Conservation (phyloP, 257 asterid species). For the Solanum habrochaites region DNA sequence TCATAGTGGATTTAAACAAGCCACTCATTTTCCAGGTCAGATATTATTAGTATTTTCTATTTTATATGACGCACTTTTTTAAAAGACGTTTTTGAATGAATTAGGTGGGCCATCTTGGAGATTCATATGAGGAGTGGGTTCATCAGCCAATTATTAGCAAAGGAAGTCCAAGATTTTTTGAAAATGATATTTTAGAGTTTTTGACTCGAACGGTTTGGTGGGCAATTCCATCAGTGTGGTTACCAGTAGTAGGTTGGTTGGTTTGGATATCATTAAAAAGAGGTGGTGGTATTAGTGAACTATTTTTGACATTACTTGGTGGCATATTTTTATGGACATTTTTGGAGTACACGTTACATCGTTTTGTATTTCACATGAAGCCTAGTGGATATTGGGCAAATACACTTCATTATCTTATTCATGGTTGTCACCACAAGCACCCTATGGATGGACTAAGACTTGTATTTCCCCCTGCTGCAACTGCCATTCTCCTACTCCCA, state of each 20-base stretch:
- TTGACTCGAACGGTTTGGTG: slow-evolving; percentile 73
- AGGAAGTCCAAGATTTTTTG: slow-evolving; percentile 85
- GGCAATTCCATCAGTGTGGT: slow-evolving; percentile 76
- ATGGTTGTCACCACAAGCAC: slow-evolving; percentile 45
- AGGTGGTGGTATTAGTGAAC: slow-evolving; percentile 10
- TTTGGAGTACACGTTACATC: slow-evolving; percentile 29
- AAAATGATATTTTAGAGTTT: slow-evolving; percentile 72
- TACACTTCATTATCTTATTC: slow-evolving; percentile 34
- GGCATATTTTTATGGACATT: slow-evolving; percentile 51
- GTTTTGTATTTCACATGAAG: slow-evolving; percentile 30
- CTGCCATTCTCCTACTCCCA: slow-evolving; percentile 28
- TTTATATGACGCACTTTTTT: background rate
- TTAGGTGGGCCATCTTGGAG: slow-evolving; percentile 94
- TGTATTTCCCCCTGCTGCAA: slow-evolving; percentile 39
- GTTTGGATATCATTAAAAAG: slow-evolving; percentile 23
- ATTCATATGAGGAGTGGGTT: slow-evolving; percentile 86
- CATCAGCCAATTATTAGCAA: slow-evolving; percentile 86
- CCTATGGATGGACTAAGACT: slow-evolving; percentile 44
- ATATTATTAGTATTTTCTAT: too few relatives aligned
- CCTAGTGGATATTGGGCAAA: slow-evolving; percentile 34
- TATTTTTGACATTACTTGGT: slow-evolving; percentile 3
- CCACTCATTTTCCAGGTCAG: slow-evolving; percentile 86
- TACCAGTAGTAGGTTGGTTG: slow-evolving; percentile 65
- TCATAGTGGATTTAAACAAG: slow-evolving; percentile 62
- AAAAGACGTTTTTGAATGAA: background rate